Evolutionary conservation across 2,329 filamentous ascomycete species (phyloP), one percentile per base, ranked within the genome.

Genomic region (Aspergillus sp.): DNA sequence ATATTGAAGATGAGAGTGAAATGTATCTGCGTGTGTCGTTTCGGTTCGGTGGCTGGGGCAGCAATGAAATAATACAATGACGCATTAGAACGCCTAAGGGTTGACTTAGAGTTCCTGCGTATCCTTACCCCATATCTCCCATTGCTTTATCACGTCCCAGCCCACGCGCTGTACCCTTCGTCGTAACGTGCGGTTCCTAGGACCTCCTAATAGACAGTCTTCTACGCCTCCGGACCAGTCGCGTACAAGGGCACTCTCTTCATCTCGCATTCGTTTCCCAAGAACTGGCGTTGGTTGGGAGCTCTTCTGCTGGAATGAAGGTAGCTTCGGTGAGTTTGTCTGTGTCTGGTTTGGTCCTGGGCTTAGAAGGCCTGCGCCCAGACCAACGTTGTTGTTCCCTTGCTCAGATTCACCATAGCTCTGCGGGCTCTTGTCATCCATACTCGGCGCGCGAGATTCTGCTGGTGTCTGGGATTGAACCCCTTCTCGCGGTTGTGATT

Each of bases 81-180:
- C 27, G 9, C 27, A 31, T 31, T 11, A 8, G 27, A 31, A 9
- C 8, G 9, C 27, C 27, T 11, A 31, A 23, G 8, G 4, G 3
- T 35, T 14, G 7, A 48, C n/a, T 64, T 39, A 73, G 54, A 73
- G 65, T 49, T 78, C 76, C 63, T 75, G 70, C 6, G 71, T 64
- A 62, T 79, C 77, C 59, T 78, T 64, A 7, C 68, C 72, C 76
- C 76, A 79, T 17, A 79, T 74, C 56, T 78, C 77, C 71, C 76
- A 77, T 43, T 76, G 60, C 52, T 74, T 70, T 14, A 79, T 62
- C 5, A 75, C 71, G 5, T 78, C 73, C 73, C 75, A 77, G 6
- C 69, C 69, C 7, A 76, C 73, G 21, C 73, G 70, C 7, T 68
- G 68, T 23, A 77, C 64, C 11, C 63, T 64, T 17, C 77, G 69